Evolutionary conservation across 768 basidiomycete species (phyloP).

Genomic region (Amanita jacksonii): DNA sequence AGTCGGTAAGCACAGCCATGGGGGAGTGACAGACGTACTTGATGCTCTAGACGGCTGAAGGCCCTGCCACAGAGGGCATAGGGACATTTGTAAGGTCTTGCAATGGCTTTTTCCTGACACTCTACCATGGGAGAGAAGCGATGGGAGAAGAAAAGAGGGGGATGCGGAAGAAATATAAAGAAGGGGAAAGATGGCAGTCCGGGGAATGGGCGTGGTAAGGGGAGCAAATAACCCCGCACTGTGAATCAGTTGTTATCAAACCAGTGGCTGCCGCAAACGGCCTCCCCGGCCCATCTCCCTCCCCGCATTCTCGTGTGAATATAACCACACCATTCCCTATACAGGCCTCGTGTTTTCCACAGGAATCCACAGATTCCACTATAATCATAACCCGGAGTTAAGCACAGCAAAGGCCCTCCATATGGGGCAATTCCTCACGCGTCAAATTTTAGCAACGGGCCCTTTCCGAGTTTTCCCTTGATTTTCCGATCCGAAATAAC

Average conservation of each 20-base stretch:
- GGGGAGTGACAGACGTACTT: conserved; percentile 36
- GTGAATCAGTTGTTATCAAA: not conserved
- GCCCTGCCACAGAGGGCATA: conserved; percentile 87
- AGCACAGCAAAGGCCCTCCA: too few species aligned
- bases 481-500: too few species aligned
- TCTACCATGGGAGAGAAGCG: conserved; percentile 1
- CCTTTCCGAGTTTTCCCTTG: too few species aligned
- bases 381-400: too few species aligned
- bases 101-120: conserved; percentile 23
- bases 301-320: too few species aligned
- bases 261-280: not conserved
- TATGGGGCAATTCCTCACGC: too few species aligned
- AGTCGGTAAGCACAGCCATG: too few species aligned
- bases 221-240: not conserved
- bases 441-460: too few species aligned
- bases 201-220: conserved; percentile 3
- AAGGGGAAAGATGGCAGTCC: conserved; percentile 4
- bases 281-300: not conserved
- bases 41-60: conserved; percentile 93
- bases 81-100: conserved; percentile 93
- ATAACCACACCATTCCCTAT: too few species aligned
- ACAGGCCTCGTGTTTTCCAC: too few species aligned
- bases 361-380: too few species aligned
- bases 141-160: conserved; percentile 6
- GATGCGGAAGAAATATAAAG: conserved; percentile 5